Conservation (phyloP, 495 filamentous ascomycete species). For the Astrothelium macrocarpum region DNA sequence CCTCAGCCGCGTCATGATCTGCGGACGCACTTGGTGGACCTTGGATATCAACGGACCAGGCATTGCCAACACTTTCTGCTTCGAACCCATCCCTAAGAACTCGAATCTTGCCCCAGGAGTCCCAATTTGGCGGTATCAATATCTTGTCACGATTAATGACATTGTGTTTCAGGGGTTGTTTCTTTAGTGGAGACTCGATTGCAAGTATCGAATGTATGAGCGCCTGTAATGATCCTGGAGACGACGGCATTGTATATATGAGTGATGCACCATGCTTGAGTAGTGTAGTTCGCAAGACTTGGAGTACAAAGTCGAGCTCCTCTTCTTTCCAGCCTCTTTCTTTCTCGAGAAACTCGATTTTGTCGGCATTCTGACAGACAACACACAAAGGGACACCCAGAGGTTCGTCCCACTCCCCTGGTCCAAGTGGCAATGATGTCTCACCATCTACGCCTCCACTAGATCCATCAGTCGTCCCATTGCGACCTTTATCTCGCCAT, state of each 20-base stretch:
- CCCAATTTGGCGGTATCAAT: conserved; percentile 90
- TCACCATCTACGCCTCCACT: conserved; percentile 43
- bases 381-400: conserved; percentile 84
- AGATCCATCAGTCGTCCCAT: conserved; percentile 15
- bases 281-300: conserved; percentile 8
- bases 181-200: conserved; percentile 79
- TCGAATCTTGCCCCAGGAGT: conserved; percentile 96
- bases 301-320: conserved; percentile 13
- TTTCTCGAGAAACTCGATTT: conserved; percentile 40
- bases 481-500: conserved; percentile 49
- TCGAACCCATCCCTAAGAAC: conserved; percentile 60
- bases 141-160: conserved; percentile 95
- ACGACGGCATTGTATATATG: conserved; percentile 52
- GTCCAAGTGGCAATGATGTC: conserved; percentile 68
- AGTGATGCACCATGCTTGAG: conserved; percentile 14
- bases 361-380: conserved; percentile 88
- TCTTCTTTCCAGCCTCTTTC: conserved; percentile 38
- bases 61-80: conserved; percentile 1
- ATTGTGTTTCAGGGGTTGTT: conserved; percentile 66
- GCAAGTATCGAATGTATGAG: conserved; percentile 81
- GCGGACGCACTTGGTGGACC: background rate
- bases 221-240: conserved; percentile 66
- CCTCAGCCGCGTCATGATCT: background rate
- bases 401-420: conserved; percentile 89
- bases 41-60: conserved; percentile 10